Percentiles rank a stretch among this genome's conserved stretches.
Conservation (phyloP, 1,284 basidiomycete genomes). For the Moniliophthora roreri region DNA sequence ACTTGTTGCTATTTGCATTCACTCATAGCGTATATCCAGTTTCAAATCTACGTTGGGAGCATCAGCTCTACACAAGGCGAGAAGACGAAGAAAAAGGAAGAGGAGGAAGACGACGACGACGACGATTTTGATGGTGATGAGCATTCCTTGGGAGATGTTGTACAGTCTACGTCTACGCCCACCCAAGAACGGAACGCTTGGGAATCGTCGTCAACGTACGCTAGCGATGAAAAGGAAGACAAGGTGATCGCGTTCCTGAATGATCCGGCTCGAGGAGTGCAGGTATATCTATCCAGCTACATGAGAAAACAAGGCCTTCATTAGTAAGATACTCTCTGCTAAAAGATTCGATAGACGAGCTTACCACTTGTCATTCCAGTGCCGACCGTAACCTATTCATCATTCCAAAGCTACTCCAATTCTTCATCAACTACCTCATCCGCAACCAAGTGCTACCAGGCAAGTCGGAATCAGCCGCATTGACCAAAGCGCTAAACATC, state of each 20-base stretch:
- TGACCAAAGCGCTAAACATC: slow-evolving; percentile 6
- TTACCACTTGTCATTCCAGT: slow-evolving; percentile 26
- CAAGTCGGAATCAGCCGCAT: slow-evolving; percentile 18
- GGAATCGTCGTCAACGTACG: slow-evolving; percentile 22
- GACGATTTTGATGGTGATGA: slow-evolving; percentile 26
- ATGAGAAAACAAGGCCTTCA: slow-evolving; percentile 62
- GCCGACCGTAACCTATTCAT: slow-evolving; percentile 41
- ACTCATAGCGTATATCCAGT: slow-evolving; percentile 34
- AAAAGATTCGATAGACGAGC: slow-evolving; percentile 2
- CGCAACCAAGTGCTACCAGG: slow-evolving; percentile 55
- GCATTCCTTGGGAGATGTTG: slow-evolving; percentile 5
- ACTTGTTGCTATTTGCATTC: background rate
- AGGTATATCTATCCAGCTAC: slow-evolving; percentile 65
- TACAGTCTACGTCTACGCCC: slow-evolving; percentile 1
- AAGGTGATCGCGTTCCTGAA: slow-evolving; percentile 53
- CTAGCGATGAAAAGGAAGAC: slow-evolving; percentile 37
- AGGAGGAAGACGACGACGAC: slow-evolving; percentile 12
- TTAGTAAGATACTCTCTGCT: slow-evolving; percentile 40
- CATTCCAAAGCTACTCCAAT: slow-evolving; percentile 55
- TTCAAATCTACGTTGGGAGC: slow-evolving; percentile 55
- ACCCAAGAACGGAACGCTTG: slow-evolving; percentile 26
- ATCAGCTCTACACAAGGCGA: slow-evolving; percentile 37
- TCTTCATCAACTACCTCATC: slow-evolving; percentile 63
- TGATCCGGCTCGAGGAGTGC: slow-evolving; percentile 51
- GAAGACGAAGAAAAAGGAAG: slow-evolving; percentile 24